Base-by-base conservation (phyloP, 805 yeast species). In the Kockiozyma suomiensis region DNA sequence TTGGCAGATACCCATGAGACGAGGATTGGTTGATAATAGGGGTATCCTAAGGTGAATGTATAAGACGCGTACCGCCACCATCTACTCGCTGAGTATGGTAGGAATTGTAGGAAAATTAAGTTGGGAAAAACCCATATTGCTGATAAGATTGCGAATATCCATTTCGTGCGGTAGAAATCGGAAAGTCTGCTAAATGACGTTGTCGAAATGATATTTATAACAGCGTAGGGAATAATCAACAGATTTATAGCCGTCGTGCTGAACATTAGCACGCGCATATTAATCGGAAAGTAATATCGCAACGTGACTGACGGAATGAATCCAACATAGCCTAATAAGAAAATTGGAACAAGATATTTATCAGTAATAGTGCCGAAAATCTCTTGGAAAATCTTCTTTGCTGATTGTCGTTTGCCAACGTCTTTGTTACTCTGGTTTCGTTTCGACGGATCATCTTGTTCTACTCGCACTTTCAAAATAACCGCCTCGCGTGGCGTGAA, bases 1-100 rank as follows among this genome's bases (percentile, higher is more conserved):
- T 85, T 85, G 26, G 81, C 71, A 0, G 90, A 84, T 58, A 83
- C 79, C 85, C 88, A 82, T 17, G 82, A 74, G 23, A 83, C 85
- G 58, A 80, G 72, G 50, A 85, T 72, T 0, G 87, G 82, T 72
- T 82, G 83, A 25, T 79, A 73, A 51, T 78, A 78, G 0, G 84
- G 81, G 38, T 78, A 76, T 30, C 79, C 81, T 32, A 82, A 71
- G 17, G 76, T 65, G 30, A 77, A 62, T 0, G 68, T 61, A 32
- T 42, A 51, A 2, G 60, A 50, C n/a, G 59, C 64, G 49, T 58
- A 65, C 8, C 59, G 42, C 51, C 54, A 55, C 68, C 68, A 65
- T 25, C 61, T 37, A 47, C 70, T 47, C 5, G 63, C 56, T 7
- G 50, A 28, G 30, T 52, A 47, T 2, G 67, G 64, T 7, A 64